These are phyloP conservation scores for Conticribra guillardii DNA, from an alignment of 108 stramenopile genomes.

Conservation along the genomic window DNA sequence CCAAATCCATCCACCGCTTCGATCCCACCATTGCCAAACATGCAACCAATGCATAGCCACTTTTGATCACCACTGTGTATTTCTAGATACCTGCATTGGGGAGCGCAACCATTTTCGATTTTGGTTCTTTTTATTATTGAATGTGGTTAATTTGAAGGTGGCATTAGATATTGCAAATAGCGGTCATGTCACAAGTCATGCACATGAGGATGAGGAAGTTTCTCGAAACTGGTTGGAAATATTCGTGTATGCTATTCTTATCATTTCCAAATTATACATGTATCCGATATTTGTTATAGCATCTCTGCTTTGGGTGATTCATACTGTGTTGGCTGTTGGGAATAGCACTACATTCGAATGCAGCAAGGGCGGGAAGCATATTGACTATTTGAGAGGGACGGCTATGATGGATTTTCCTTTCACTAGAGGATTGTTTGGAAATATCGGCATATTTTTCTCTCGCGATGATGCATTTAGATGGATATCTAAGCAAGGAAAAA, in stretches of 20 bases:
- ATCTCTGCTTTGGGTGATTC: constrained; percentile 39
- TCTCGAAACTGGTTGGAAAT: not conserved
- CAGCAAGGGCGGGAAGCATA: constrained; percentile 48
- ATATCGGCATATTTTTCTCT: constrained; percentile 56
- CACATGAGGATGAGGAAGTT: not conserved
- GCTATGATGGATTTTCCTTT: constrained; percentile 67
- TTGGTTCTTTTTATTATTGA: constrained; percentile 71
- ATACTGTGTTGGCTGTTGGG: constrained; percentile 52
- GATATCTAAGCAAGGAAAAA: not conserved
- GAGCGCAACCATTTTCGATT: constrained; percentile 92
- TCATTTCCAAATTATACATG: constrained; percentile 55
- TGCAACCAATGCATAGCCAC: constrained; percentile 84
- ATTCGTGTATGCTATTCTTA: constrained; percentile 9
- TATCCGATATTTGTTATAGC: constrained; percentile 50
- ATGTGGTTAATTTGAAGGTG: constrained; percentile 46
- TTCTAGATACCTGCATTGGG: constrained; percentile 86
- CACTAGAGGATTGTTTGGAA: constrained; percentile 47
- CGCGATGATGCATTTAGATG: constrained; percentile 40
- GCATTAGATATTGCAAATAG: constrained; percentile 39
- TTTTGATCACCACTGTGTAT: constrained; percentile 91
- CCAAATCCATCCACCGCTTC: constrained; percentile 71
- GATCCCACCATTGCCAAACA: constrained; percentile 82
- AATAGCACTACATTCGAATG: constrained; percentile 79
- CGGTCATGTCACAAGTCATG: constrained; percentile 25
- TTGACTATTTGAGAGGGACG: constrained; percentile 74